phyloP scores from a whole-genome alignment of 208 protist genomes.

The Phytomonas serpens region DNA sequence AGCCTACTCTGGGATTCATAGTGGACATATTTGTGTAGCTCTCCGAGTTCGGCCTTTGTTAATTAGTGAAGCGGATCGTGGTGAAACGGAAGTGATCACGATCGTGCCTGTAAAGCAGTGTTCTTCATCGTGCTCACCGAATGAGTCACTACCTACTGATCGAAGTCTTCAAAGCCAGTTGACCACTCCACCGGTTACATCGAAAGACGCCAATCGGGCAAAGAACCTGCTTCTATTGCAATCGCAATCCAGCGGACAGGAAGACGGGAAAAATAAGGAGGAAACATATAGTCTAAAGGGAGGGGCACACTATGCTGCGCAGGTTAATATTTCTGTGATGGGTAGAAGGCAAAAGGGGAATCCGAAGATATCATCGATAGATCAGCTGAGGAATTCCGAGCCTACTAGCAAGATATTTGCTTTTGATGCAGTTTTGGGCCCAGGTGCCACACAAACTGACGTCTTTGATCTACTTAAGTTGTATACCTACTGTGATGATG shows the following conservation, averaged over 20 bases:
- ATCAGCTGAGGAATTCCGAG: neutral
- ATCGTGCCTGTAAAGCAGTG: neutral
- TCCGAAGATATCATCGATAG: neutral
- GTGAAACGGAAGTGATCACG: slow-evolving; percentile 16
- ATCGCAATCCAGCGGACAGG: neutral
- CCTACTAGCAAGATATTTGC: slow-evolving; percentile 21
- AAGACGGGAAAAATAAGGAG: neutral
- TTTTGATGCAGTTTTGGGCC: slow-evolving; percentile 59
- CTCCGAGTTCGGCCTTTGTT: slow-evolving; percentile 65
- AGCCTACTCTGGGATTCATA: neutral
- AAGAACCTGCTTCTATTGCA: neutral
- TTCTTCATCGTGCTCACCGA: neutral
- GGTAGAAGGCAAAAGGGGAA: neutral
- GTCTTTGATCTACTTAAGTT: slow-evolving; percentile 45
- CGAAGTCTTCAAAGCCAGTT: neutral
- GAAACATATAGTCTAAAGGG: neutral
- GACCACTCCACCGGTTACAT: neutral
- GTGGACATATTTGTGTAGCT: slow-evolving; percentile 30
- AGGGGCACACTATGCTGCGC: neutral
- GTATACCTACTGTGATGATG: slow-evolving; percentile 57
- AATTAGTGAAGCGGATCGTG: slow-evolving; percentile 35
- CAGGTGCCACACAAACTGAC: slow-evolving; percentile 36
- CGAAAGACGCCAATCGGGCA: neutral
- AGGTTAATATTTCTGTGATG: neutral
- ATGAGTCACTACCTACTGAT: neutral